Evolutionary conservation across 2,329 filamentous ascomycete genomes (phyloP).

Genomic region (Grosmannia serpens): DNA sequence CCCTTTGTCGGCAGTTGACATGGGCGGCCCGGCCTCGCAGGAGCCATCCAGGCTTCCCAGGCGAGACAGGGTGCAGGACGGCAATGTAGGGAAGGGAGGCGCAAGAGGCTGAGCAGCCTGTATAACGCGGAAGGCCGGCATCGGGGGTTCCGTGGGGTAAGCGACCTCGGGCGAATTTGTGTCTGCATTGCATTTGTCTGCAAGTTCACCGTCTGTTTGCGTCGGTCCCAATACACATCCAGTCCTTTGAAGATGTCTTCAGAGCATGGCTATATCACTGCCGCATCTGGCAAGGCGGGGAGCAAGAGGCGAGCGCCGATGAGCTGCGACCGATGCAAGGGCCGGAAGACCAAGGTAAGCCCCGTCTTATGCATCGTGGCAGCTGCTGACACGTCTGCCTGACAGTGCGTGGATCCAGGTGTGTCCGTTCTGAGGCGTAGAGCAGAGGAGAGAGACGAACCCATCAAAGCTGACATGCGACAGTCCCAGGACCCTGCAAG

Average conservation of each 20-base stretch:
- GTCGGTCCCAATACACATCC: background rate
- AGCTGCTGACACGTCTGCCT: background rate
- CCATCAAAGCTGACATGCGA: background rate
- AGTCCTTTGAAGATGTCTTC: background rate
- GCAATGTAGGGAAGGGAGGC: background rate
- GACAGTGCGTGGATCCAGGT: slow-evolving; percentile 11
- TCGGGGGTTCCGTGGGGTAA: background rate
- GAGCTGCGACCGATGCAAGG: slow-evolving; percentile 20
- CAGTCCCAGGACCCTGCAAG: slow-evolving; percentile 18
- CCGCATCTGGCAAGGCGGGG: background rate
- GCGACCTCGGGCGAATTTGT: background rate
- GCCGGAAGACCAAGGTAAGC: slow-evolving; percentile 17
- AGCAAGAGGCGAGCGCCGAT: slow-evolving; percentile 16
- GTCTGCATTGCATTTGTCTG: too few species aligned
- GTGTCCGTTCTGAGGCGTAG: background rate
- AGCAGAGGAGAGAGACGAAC: background rate
- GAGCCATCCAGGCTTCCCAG: background rate
- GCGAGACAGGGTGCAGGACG: background rate
- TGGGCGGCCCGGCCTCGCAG: slow-evolving; percentile 27
- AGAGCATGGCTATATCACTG: background rate
- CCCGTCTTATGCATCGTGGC: too few species aligned
- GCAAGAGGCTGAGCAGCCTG: background rate
- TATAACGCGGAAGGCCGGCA: background rate
- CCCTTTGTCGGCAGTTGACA: slow-evolving; percentile 33
- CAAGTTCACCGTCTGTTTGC: background rate